A percentile compares a stretch with the other conserved stretches of the same genome.
These are phyloP conservation scores for Sarcodon sp. DNA, from an alignment of 768 basidiomycete species.

Conservation along the genomic window DNA sequence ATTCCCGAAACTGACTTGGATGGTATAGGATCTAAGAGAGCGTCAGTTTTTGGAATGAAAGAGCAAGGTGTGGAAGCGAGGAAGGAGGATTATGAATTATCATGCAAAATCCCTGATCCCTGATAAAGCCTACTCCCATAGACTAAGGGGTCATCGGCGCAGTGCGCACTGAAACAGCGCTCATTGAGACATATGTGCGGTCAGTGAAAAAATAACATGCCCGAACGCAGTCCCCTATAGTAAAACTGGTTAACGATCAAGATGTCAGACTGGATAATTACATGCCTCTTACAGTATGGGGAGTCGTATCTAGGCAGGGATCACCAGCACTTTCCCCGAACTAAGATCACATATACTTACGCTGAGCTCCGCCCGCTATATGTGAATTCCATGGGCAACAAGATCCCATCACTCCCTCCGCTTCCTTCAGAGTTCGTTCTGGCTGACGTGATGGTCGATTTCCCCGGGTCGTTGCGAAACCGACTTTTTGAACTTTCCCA, in stretches of 20 bases:
- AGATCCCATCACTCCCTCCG: constrained; percentile 40
- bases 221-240: no score
- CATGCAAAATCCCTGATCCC: background rate
- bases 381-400: constrained; percentile 38
- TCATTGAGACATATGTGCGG: background rate
- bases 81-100: background rate
- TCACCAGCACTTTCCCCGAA: no score
- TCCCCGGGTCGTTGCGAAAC: no score
- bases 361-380: no score
- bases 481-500: no score
- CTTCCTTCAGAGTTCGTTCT: constrained; percentile 17
- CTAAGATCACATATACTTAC: no score
- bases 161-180: background rate
- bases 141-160: background rate
- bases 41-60: constrained; percentile 1
- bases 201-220: background rate
- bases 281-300: no score
- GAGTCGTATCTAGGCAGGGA: no score
- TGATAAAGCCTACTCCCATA: background rate
- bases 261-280: no score
- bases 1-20: constrained; percentile 43
- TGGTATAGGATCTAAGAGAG: constrained; percentile 44
- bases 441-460: no score
- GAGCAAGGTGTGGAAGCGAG: background rate
- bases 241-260: no score